A percentile compares a stretch with the other conserved stretches of the same genome.
phyloP scores from a whole-genome alignment of 805 yeast species.

The Ogataea zsoltii region DNA sequence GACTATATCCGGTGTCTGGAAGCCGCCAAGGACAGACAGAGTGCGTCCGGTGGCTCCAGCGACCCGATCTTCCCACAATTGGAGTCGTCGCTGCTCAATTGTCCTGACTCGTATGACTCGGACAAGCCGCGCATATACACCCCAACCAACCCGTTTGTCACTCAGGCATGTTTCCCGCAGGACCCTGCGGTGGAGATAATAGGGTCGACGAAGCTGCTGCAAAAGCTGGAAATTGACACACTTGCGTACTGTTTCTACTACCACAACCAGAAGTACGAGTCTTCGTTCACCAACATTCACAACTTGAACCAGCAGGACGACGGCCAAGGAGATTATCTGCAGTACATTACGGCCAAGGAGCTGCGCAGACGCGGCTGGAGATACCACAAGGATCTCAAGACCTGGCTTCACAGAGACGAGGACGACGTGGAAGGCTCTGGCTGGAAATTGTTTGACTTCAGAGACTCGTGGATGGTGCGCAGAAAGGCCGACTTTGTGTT shows the following conservation, averaged over 20 bases:
- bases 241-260: constrained; percentile 91
- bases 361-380: constrained; percentile 80
- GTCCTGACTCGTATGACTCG: constrained; percentile 92
- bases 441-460: constrained; percentile 80
- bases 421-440: constrained; percentile 49
- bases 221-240: constrained; percentile 82
- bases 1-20: constrained; percentile 31
- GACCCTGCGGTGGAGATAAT: constrained; percentile 71
- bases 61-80: constrained; percentile 56
- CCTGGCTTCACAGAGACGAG: constrained; percentile 73
- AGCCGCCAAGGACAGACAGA: constrained; percentile 38
- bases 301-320: constrained; percentile 13
- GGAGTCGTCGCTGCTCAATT: constrained; percentile 78
- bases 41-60: constrained; percentile 27
- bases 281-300: constrained; percentile 24
- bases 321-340: constrained; percentile 58
- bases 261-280: constrained; percentile 40
- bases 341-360: constrained; percentile 78
- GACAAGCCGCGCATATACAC: constrained; percentile 75
- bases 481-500: constrained; percentile 42
- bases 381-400: constrained; percentile 65
- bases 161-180: constrained; percentile 86
- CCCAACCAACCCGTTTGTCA: constrained; percentile 84
- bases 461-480: constrained; percentile 47
- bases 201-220: constrained; percentile 59